Conservation (phyloP, 306 rosid genomes). For the Vachellia pachyceras region DNA sequence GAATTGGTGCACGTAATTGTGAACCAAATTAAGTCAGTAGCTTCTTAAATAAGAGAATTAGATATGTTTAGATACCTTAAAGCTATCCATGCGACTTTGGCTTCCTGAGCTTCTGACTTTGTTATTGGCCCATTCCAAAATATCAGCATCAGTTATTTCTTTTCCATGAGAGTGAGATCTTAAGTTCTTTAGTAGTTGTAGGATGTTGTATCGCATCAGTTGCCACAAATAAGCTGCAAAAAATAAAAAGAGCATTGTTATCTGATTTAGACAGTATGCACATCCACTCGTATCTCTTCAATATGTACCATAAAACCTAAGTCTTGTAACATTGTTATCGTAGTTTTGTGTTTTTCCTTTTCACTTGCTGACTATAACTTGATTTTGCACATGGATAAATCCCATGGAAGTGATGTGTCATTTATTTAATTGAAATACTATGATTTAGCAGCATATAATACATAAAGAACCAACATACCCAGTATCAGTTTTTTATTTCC, state of each 20-base stretch:
- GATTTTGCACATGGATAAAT: neutral
- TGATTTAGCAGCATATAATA: neutral
- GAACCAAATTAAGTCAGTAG: neutral
- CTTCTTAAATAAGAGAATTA: neutral
- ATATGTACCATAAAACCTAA: too few species aligned
- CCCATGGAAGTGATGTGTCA: too few species aligned
- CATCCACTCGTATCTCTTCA: too few species aligned
- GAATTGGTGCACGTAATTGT: neutral
- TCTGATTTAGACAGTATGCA: slow-evolving; percentile 20
- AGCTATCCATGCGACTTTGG: slow-evolving; percentile 79
- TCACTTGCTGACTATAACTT: too few species aligned
- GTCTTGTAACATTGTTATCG: neutral
- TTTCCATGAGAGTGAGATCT: slow-evolving; percentile 94
- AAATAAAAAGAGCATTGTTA: slow-evolving; percentile 28
- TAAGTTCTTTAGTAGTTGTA: slow-evolving; percentile 89
- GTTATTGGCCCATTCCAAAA: slow-evolving; percentile 90
- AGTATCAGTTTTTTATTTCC: slow-evolving; percentile 89
- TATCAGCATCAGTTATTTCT: slow-evolving; percentile 90
- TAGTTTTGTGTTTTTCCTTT: neutral
- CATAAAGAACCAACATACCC: slow-evolving; percentile 53
- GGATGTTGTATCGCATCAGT: slow-evolving; percentile 89
- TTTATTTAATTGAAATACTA: slow-evolving; percentile 12
- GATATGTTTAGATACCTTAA: slow-evolving; percentile 61
- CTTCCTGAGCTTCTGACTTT: slow-evolving; percentile 83
- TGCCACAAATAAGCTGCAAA: slow-evolving; percentile 96